Percentiles rank a stretch among this genome's conserved stretches.
phyloP scores from a whole-genome alignment of 139 green algal species.

The Ettlia oleoabundans region DNA sequence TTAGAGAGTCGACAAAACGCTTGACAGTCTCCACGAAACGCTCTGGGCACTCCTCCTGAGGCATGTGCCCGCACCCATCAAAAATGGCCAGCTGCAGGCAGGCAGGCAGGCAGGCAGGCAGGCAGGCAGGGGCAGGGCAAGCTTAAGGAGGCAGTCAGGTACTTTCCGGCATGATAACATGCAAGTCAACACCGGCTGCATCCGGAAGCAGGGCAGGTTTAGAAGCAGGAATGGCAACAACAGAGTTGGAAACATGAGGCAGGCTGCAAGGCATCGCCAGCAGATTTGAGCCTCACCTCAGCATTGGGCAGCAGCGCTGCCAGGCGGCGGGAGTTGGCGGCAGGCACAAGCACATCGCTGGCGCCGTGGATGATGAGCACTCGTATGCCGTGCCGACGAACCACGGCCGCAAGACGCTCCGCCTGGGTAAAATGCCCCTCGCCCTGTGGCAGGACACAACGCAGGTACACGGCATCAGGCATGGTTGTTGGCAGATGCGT shows the following conservation, averaged over 20 bases:
- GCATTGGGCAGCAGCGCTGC: slow-evolving; percentile 64
- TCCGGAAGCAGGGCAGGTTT: background rate
- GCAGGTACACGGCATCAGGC: background rate
- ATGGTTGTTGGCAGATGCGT: background rate
- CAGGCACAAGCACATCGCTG: slow-evolving; percentile 80
- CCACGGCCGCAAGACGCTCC: slow-evolving; percentile 41
- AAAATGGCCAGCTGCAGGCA: slow-evolving; percentile 58
- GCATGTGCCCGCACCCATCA: slow-evolving; percentile 75
- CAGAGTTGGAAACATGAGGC: background rate
- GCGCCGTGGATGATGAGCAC: slow-evolving; percentile 82
- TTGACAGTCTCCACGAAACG: slow-evolving; percentile 57
- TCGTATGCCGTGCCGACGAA: slow-evolving; percentile 33
- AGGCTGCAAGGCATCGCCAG: background rate
- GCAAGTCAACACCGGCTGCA: no score
- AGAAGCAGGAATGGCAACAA: background rate
- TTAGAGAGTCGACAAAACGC: background rate
- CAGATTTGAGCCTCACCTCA: background rate
- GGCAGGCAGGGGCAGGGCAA: no score
- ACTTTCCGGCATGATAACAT: no score
- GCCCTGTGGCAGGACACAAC: slow-evolving; percentile 18
- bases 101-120: no score
- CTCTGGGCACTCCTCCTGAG: slow-evolving; percentile 81
- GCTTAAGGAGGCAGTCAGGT: no score
- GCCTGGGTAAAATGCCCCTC: slow-evolving; percentile 49
- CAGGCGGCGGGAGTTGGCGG: slow-evolving; percentile 76